phyloP scores from a whole-genome alignment of 2,329 filamentous ascomycete genomes.

The Exophiala sp. region DNA sequence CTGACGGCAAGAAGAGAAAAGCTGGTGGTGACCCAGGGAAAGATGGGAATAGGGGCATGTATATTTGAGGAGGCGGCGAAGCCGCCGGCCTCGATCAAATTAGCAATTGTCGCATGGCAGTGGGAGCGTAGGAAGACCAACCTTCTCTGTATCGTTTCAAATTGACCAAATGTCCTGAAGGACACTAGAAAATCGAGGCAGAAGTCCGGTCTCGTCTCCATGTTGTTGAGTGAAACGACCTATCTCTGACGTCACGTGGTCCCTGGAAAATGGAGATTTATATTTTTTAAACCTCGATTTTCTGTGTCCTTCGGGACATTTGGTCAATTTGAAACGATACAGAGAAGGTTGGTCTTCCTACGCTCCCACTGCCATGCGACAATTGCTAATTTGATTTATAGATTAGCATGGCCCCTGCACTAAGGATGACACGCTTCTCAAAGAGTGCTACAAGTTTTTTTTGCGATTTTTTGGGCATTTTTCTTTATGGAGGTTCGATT shows the following conservation, averaged over 20 bases:
- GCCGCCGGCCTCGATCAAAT: no score
- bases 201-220: no score
- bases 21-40: constrained; percentile 44
- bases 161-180: constrained; percentile 59
- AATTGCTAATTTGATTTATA: not conserved
- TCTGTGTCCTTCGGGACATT: no score
- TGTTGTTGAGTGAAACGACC: no score
- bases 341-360: constrained; percentile 50
- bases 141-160: constrained; percentile 68
- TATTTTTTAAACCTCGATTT: no score
- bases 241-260: no score
- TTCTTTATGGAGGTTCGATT: not conserved
- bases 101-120: no score
- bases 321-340: constrained; percentile 65
- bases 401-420: constrained; percentile 78
- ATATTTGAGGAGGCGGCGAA: constrained; percentile 15
- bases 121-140: not conserved
- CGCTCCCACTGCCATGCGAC: no score
- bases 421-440: constrained; percentile 74
- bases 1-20: constrained; percentile 45
- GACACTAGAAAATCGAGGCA: constrained; percentile 16
- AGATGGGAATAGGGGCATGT: constrained; percentile 21
- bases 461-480: constrained; percentile 8
- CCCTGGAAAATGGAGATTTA: no score
- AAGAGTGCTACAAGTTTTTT: constrained; percentile 73